A percentile compares a stretch with the other conserved stretches of the same genome.
These are phyloP conservation scores for Cymodocea nodosa DNA, from an alignment of 116 monocot genomes.

Conservation along the genomic window DNA sequence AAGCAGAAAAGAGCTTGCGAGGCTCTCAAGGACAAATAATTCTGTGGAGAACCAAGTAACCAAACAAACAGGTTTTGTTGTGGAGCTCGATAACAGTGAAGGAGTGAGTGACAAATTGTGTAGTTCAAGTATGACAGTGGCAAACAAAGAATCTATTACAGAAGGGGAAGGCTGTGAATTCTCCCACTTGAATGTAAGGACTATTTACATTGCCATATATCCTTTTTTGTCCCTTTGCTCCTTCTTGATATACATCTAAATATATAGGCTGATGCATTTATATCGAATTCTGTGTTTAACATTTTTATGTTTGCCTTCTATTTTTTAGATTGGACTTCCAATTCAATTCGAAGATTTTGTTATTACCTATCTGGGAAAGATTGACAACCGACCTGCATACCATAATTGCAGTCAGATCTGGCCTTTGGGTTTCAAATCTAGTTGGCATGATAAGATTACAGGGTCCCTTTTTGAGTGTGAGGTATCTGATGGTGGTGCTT, in stretches of 20 bases:
- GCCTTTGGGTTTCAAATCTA: slow-evolving; percentile 76
- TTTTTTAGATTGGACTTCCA: slow-evolving; percentile 52
- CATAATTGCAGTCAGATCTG: slow-evolving; percentile 63
- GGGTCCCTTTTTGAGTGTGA: slow-evolving; percentile 90
- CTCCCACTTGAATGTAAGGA: slow-evolving; percentile 30
- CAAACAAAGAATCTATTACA: slow-evolving; percentile 18
- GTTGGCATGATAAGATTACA: slow-evolving; percentile 87
- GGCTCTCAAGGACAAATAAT: slow-evolving; percentile 22
- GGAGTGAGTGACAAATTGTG: slow-evolving; percentile 14
- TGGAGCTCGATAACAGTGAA: slow-evolving; percentile 36
- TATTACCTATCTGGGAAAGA: slow-evolving; percentile 49
- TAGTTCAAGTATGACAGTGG: slow-evolving; percentile 18
- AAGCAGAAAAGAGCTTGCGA: slow-evolving; percentile 49
- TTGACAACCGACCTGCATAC: slow-evolving; percentile 44
- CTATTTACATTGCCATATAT: not conserved
- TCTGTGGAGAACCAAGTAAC: slow-evolving; percentile 25
- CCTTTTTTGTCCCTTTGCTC: not conserved
- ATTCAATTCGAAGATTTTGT: slow-evolving; percentile 91
- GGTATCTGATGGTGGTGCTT: slow-evolving; percentile 72
- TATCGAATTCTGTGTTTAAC: not conserved
- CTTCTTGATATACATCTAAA: not conserved
- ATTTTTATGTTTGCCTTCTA: not conserved
- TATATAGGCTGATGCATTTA: not conserved
- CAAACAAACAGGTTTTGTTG: slow-evolving; percentile 11
- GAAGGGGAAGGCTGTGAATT: slow-evolving; percentile 18